Conservation (phyloP, 164 flowering plant species). For the Dillenia suffruticosa region DNA sequence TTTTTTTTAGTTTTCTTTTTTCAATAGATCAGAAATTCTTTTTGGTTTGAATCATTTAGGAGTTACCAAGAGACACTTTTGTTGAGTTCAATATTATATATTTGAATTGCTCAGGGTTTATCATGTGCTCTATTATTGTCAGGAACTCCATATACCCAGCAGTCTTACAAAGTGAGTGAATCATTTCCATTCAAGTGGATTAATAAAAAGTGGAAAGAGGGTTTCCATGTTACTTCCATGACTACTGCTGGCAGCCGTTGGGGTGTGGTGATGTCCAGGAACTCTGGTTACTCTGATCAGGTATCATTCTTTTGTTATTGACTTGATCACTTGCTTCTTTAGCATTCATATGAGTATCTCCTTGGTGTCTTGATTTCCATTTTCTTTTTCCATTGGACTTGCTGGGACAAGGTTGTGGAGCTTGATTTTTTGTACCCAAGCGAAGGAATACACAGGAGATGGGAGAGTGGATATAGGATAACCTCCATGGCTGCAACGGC, state of each 20-base stretch:
- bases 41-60: no score
- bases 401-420: conserved; percentile 61
- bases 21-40: no score
- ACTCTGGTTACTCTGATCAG: conserved; percentile 80
- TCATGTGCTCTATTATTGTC: not conserved
- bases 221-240: conserved; percentile 89
- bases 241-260: conserved; percentile 82
- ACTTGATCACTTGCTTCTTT: no score
- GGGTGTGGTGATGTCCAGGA: conserved; percentile 92
- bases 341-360: not conserved
- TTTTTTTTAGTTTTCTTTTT: no score
- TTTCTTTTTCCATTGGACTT: conserved; percentile 1
- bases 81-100: not conserved
- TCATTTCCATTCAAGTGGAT: conserved; percentile 90
- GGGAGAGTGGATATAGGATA: conserved; percentile 83
- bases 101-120: not conserved
- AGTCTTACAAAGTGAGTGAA: conserved; percentile 86
- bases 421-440: conserved; percentile 88
- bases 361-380: not conserved
- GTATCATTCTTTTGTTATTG: conserved; percentile 16
- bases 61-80: no score
- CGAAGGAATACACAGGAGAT: conserved; percentile 77
- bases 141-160: conserved; percentile 85
- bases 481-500: conserved; percentile 80
- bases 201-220: conserved; percentile 91